A percentile compares a stretch with the other conserved stretches of the same genome.
Evolutionary conservation across 768 basidiomycete species (phyloP).

Genomic region (Tylopilus cervinicoccineus): DNA sequence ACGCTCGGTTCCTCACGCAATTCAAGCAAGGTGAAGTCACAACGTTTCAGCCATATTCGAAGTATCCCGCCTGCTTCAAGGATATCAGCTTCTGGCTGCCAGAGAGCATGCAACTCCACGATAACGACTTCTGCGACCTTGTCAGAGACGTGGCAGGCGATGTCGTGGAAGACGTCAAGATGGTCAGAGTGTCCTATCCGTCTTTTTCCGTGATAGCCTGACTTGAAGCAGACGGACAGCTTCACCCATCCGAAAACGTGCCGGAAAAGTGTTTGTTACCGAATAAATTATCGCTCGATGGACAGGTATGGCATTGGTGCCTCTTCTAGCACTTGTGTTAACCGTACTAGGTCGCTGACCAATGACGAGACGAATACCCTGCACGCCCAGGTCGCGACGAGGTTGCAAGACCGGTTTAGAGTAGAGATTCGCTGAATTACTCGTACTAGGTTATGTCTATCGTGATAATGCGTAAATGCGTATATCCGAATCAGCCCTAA

Average conservation of each 20-base stretch:
- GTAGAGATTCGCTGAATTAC: slow-evolving; percentile 83
- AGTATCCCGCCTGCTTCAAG: slow-evolving; percentile 89
- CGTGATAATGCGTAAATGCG: slow-evolving; percentile 27
- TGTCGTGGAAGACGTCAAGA: slow-evolving; percentile 83
- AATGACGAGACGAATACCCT: slow-evolving; percentile 88
- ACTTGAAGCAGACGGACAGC: slow-evolving; percentile 68
- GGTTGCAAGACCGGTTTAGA: slow-evolving; percentile 59
- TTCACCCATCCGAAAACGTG: slow-evolving; percentile 88
- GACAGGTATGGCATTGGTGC: slow-evolving; percentile 56
- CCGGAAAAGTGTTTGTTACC: slow-evolving; percentile 77
- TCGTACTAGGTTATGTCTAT: slow-evolving; percentile 36
- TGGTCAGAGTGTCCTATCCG: slow-evolving; percentile 43
- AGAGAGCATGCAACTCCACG: slow-evolving; percentile 58
- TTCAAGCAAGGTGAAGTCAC: slow-evolving; percentile 75
- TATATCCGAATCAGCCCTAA: slow-evolving; percentile 19
- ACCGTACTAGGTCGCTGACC: slow-evolving; percentile 61
- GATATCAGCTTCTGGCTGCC: slow-evolving; percentile 94
- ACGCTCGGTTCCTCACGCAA: slow-evolving; percentile 83
- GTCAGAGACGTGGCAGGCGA: slow-evolving; percentile 93
- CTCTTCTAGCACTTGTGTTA: slow-evolving; percentile 1
- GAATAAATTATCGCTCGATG: slow-evolving; percentile 95
- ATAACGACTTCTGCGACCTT: slow-evolving; percentile 96
- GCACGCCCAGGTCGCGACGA: slow-evolving; percentile 57
- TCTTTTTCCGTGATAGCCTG: not conserved
- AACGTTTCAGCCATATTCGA: slow-evolving; percentile 87